phyloP scores from a whole-genome alignment of 2,329 filamentous ascomycete genomes.

The Phialophora verrucosa region DNA sequence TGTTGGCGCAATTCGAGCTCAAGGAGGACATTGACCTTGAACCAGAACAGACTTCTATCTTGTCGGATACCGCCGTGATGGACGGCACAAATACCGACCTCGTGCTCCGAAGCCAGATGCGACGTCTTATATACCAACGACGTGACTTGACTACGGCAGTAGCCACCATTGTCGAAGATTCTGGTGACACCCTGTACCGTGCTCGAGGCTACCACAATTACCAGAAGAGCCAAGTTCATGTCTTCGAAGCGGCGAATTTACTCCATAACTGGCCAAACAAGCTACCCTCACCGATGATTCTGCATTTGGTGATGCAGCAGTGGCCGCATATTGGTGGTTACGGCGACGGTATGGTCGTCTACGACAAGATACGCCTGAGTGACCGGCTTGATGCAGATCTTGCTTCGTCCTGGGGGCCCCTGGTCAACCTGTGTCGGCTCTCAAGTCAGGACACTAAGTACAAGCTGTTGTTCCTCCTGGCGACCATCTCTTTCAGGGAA shows the following conservation, averaged over 20 bases:
- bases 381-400: constrained; percentile 19
- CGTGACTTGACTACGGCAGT: constrained; percentile 11
- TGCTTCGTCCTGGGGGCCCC: constrained; percentile 22
- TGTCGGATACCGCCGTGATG: not conserved
- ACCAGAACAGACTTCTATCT: constrained; percentile 7
- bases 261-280: constrained; percentile 16
- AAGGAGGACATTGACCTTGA: constrained; percentile 39
- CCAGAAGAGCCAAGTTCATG: constrained; percentile 15
- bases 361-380: constrained; percentile 18
- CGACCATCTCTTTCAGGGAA: constrained; percentile 17
- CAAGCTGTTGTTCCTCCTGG: constrained; percentile 17
- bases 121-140: constrained; percentile 9
- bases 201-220: constrained; percentile 16
- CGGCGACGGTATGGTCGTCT: constrained; percentile 18
- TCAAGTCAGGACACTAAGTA: constrained; percentile 14
- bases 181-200: constrained; percentile 13
- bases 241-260: constrained; percentile 18
- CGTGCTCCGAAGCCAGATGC: constrained; percentile 1
- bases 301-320: constrained; percentile 17
- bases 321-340: constrained; percentile 29
- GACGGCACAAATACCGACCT: constrained; percentile 15
- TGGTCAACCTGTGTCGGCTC: constrained; percentile 21
- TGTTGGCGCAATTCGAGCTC: constrained; percentile 47
- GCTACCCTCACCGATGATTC: constrained; percentile 12
- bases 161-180: constrained; percentile 29